A percentile compares a stretch with the other conserved stretches of the same genome.
These are phyloP conservation scores for Neltuma alba DNA, from an alignment of 306 rosid species.

Conservation along the genomic window DNA sequence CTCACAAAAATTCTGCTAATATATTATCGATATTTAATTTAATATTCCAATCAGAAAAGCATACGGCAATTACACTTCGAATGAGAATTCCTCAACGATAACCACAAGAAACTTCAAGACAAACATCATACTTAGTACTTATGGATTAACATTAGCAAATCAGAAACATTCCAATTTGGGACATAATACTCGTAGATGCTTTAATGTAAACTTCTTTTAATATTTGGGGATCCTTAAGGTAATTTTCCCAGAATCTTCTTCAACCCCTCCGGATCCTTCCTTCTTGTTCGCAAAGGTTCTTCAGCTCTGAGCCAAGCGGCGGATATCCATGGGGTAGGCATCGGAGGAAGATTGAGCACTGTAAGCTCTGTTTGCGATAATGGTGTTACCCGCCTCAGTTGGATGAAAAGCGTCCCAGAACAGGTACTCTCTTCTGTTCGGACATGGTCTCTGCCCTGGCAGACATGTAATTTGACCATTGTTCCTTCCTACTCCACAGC, in stretches of 20 bases:
- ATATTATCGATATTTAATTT: background rate
- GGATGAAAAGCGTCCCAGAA: constrained; percentile 99
- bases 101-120: background rate
- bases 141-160: background rate
- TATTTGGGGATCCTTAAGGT: background rate
- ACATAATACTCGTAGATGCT: background rate
- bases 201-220: background rate
- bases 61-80: background rate
- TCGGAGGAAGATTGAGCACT: constrained; percentile 69
- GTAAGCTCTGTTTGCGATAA: constrained; percentile 71
- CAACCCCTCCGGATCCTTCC: background rate
- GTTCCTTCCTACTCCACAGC: constrained; percentile 96
- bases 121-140: background rate
- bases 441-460: constrained; percentile 79
- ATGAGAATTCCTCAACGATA: background rate
- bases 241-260: background rate
- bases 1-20: background rate
- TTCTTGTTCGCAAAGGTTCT: background rate
- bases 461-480: constrained; percentile 92
- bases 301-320: constrained; percentile 62
- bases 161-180: background rate
- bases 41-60: background rate
- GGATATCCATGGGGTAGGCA: constrained; percentile 82
- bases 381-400: constrained; percentile 65
- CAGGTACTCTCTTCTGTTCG: constrained; percentile 63